Conservation (phyloP, 345 rosid species). For the Lepidium didymum region DNA sequence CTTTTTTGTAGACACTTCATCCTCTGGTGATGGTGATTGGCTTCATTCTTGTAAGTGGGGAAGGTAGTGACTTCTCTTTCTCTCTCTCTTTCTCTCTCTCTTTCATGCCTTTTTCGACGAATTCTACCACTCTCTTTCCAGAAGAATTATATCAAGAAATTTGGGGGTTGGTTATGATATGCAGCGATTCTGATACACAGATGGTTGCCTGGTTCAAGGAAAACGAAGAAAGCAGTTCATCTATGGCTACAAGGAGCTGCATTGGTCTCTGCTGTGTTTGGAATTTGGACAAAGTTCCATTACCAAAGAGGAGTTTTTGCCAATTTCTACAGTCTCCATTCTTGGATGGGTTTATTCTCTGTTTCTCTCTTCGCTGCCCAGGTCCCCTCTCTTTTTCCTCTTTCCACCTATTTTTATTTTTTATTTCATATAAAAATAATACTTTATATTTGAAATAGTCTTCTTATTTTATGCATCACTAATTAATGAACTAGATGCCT, state of each 20-base stretch:
- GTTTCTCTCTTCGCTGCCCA: constrained; percentile 77
- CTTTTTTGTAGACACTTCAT: constrained; percentile 45
- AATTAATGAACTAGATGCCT: constrained; percentile 3
- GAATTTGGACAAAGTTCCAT: constrained; percentile 87
- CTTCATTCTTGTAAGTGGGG: constrained; percentile 85
- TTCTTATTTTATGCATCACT: not conserved
- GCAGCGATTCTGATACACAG: constrained; percentile 83
- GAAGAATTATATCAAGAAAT: not conserved
- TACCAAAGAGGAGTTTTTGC: constrained; percentile 53
- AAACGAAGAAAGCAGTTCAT: constrained; percentile 76
- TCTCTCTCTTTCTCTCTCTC: not conserved
- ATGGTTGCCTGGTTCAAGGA: constrained; percentile 91
- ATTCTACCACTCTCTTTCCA: not conserved
- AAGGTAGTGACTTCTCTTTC: constrained; percentile 42
- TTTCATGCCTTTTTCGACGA: not conserved
- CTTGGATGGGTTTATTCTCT: constrained; percentile 96
- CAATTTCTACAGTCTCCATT: constrained; percentile 87
- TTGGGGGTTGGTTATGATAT: not conserved
- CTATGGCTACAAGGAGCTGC: constrained; percentile 84
- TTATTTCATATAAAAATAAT: not conserved
- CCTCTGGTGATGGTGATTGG: constrained; percentile 92
- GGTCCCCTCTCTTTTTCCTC: constrained; percentile 32
- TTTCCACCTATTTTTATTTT: constrained; percentile 2
- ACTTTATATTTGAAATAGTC: not conserved
- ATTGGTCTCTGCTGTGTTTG: constrained; percentile 70